A percentile compares a stretch with the other conserved stretches of the same genome.
Evolutionary conservation across 2,329 filamentous ascomycete species (phyloP).

Genomic region (Stagonosporopsis chrysanthemi): DNA sequence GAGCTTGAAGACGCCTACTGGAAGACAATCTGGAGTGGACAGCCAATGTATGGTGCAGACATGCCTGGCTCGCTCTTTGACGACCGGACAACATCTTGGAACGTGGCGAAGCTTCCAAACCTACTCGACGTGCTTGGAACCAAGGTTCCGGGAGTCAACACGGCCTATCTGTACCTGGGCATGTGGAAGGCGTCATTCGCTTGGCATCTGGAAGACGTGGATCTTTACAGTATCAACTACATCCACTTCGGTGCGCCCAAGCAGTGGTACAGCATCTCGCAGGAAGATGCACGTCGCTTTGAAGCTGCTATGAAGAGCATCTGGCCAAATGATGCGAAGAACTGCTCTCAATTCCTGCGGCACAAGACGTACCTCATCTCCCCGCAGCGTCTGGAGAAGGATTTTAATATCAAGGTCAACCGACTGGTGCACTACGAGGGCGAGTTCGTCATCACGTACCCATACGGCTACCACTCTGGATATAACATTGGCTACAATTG

Average conservation of each 20-base stretch:
- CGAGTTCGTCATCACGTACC: conserved; percentile 98
- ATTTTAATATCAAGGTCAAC: conserved; percentile 96
- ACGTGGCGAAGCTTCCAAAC: conserved; percentile 92
- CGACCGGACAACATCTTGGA: conserved; percentile 85
- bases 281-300: conserved; percentile 90
- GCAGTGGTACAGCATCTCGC: conserved; percentile 99
- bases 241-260: conserved; percentile 98
- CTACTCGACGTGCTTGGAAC: conserved; percentile 91
- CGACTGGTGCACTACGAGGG: conserved; percentile 94
- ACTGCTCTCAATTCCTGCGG: conserved; percentile 92
- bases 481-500: conserved; percentile 99
- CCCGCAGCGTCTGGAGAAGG: conserved; percentile 81
- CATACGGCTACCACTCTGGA: conserved; percentile 97
- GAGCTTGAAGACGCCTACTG: conserved; percentile 95
- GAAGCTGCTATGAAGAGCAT: conserved; percentile 94
- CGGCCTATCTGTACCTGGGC: conserved; percentile 93
- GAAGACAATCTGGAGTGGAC: conserved; percentile 95
- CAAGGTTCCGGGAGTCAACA: conserved; percentile 97
- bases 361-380: conserved; percentile 99
- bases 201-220: conserved; percentile 98
- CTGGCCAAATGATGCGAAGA: conserved; percentile 94
- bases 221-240: conserved; percentile 99
- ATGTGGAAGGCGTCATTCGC: conserved; percentile 99
- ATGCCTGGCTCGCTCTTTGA: conserved; percentile 95
- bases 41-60: conserved; percentile 94